A percentile compares a stretch with the other conserved stretches of the same genome.
Evolutionary conservation across 495 filamentous ascomycete species (phyloP).

Genomic region (Aspergillus bertholletiae): DNA sequence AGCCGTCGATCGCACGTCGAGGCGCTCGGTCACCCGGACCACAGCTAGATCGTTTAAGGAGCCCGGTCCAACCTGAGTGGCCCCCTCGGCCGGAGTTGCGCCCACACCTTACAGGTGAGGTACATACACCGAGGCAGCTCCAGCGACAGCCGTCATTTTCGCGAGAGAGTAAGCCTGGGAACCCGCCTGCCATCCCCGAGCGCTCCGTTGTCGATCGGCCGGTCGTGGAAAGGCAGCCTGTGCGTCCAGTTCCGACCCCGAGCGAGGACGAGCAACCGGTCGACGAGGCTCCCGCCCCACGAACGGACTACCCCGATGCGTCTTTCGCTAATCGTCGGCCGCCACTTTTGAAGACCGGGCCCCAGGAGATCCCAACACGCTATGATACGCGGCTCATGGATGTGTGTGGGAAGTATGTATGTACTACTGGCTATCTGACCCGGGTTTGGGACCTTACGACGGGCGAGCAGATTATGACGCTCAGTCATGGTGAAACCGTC

Average conservation of each 20-base stretch:
- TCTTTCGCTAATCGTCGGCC: slow-evolving; percentile 81
- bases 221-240: slow-evolving; percentile 13
- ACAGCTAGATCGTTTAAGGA: slow-evolving; percentile 15
- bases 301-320: slow-evolving; percentile 73
- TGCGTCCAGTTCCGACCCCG: slow-evolving; percentile 7
- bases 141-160: slow-evolving; percentile 32
- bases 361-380: slow-evolving; percentile 72
- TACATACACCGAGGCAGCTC: slow-evolving; percentile 13
- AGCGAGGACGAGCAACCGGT: slow-evolving; percentile 25
- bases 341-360: slow-evolving; percentile 66
- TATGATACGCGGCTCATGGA: slow-evolving; percentile 82
- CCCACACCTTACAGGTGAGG: slow-evolving; percentile 4
- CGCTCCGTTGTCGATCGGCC: slow-evolving; percentile 12
- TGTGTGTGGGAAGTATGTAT: slow-evolving; percentile 82
- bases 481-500: slow-evolving; percentile 73
- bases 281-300: slow-evolving; percentile 28
- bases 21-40: slow-evolving; percentile 31
- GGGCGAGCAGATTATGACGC: slow-evolving; percentile 74
- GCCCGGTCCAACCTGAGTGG: slow-evolving; percentile 15
- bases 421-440: slow-evolving; percentile 79
- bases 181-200: slow-evolving; percentile 19
- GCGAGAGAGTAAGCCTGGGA: slow-evolving; percentile 22
- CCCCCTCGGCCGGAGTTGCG: slow-evolving; percentile 16
- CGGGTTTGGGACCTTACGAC: slow-evolving; percentile 81
- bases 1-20: slow-evolving; percentile 20